Evolutionary conservation across 768 basidiomycete genomes (phyloP).

Genomic region (Plicaturopsis crispa): DNA sequence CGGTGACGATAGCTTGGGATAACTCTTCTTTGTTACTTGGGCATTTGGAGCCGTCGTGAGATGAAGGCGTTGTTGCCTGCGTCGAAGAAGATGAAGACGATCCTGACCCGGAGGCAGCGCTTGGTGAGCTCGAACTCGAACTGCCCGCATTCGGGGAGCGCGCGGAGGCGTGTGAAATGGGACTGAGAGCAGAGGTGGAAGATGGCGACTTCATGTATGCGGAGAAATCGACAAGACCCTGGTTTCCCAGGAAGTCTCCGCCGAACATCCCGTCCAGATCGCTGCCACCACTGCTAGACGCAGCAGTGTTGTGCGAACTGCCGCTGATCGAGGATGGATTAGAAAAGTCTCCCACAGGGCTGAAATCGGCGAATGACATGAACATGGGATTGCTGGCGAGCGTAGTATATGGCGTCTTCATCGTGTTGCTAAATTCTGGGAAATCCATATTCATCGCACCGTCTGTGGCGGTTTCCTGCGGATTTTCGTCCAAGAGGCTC

Average conservation of each 20-base stretch:
- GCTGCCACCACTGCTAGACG: conserved; percentile 10
- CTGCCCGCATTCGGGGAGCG: conserved; percentile 13
- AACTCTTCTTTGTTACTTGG: no score
- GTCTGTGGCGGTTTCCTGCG: conserved; percentile 45
- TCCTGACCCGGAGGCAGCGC: no score
- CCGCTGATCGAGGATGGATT: background rate
- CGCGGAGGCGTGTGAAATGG: no score
- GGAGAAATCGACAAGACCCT: conserved; percentile 24
- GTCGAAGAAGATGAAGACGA: no score
- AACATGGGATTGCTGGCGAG: conserved; percentile 80
- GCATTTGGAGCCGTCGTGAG: conserved; percentile 2
- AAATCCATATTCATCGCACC: conserved; percentile 57
- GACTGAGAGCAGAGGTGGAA: no score
- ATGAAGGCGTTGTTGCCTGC: no score
- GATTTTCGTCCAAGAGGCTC: conserved; percentile 50
- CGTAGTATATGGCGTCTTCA: conserved; percentile 58
- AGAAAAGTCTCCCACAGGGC: background rate
- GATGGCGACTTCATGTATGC: conserved; percentile 23
- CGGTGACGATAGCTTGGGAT: conserved; percentile 4
- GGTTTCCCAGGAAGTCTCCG: conserved; percentile 24
- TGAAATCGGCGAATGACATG: conserved; percentile 60
- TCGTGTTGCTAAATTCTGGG: conserved; percentile 40
- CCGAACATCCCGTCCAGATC: conserved; percentile 45
- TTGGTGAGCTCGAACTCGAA: background rate
- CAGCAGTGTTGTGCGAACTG: conserved; percentile 5